phyloP scores from a whole-genome alignment of 345 rosid genomes.

The Eutrema japonicum region DNA sequence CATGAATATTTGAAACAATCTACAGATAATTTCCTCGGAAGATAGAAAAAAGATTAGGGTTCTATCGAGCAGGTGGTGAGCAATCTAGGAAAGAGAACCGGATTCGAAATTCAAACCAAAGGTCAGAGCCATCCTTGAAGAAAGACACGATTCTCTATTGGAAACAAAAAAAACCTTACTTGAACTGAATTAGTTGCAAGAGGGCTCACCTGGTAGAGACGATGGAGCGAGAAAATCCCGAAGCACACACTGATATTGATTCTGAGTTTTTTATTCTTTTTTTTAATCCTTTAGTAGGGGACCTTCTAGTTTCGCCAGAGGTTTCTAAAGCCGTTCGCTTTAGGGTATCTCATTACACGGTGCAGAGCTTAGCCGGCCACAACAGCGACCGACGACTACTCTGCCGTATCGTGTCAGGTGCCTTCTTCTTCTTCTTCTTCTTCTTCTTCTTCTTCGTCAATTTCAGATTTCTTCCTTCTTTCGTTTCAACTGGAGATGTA shows the following conservation, averaged over 20 bases:
- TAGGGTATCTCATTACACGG: slow-evolving; percentile 27
- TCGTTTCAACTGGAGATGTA: not conserved
- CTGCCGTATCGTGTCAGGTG: slow-evolving; percentile 34
- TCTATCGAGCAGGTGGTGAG: slow-evolving; percentile 32
- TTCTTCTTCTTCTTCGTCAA: slow-evolving; percentile 15
- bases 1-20: not conserved
- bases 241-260: not conserved
- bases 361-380: slow-evolving; percentile 36
- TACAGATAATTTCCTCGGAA: not conserved
- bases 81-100: not conserved
- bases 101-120: not conserved
- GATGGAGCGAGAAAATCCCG: not conserved
- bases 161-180: not conserved
- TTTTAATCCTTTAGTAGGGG: not conserved
- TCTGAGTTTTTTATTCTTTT: not conserved
- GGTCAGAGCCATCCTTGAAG: not conserved
- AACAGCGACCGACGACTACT: slow-evolving; percentile 30
- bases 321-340: not conserved
- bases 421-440: slow-evolving; percentile 7
- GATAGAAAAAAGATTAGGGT: not conserved
- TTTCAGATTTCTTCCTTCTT: not conserved
- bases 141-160: not conserved
- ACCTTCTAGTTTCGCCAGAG: not conserved
- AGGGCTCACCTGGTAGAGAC: slow-evolving; percentile 28
- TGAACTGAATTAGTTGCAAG: not conserved